A percentile compares a stretch with the other conserved stretches of the same genome.
These are phyloP conservation scores for Pyrus bretschneideri DNA, from an alignment of 306 rosid genomes.

Conservation along the genomic window DNA sequence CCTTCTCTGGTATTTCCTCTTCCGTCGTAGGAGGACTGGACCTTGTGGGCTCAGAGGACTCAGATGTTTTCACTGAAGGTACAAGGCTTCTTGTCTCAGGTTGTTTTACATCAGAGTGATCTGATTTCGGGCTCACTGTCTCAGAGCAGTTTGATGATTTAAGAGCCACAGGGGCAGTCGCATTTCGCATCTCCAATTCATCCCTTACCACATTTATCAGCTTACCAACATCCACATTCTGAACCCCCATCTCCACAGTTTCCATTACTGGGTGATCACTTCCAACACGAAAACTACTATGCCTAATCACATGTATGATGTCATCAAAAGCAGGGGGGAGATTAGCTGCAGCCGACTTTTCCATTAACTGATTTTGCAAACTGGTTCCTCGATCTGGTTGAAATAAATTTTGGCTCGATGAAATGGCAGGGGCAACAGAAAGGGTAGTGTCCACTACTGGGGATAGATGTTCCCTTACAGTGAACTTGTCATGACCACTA, in stretches of 20 bases:
- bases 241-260: constrained; percentile 81
- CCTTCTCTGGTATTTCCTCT: constrained; percentile 60
- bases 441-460: constrained; percentile 40
- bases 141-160: constrained; percentile 55
- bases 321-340: constrained; percentile 91
- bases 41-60: constrained; percentile 43
- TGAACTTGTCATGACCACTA: constrained; percentile 71
- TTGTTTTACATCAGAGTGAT: constrained; percentile 38
- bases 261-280: constrained; percentile 76
- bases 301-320: constrained; percentile 90
- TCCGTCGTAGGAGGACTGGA: constrained; percentile 32
- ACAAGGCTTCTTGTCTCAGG: constrained; percentile 30
- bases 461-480: constrained; percentile 64
- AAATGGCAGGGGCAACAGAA: constrained; percentile 23
- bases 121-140: constrained; percentile 38
- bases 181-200: constrained; percentile 57
- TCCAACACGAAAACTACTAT: constrained; percentile 92
- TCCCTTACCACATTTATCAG: constrained; percentile 65
- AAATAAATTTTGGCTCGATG: constrained; percentile 40
- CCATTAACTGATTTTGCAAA: constrained; percentile 38
- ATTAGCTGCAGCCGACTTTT: constrained; percentile 50
- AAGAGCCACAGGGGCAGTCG: constrained; percentile 26
- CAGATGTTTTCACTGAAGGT: constrained; percentile 35
- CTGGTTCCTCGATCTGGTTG: constrained; percentile 45
- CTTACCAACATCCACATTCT: constrained; percentile 78